Evolutionary conservation across 129 eudicot genomes (phyloP), one percentile per base, ranked within the genome.

Genomic region (Lonicera japonica): DNA sequence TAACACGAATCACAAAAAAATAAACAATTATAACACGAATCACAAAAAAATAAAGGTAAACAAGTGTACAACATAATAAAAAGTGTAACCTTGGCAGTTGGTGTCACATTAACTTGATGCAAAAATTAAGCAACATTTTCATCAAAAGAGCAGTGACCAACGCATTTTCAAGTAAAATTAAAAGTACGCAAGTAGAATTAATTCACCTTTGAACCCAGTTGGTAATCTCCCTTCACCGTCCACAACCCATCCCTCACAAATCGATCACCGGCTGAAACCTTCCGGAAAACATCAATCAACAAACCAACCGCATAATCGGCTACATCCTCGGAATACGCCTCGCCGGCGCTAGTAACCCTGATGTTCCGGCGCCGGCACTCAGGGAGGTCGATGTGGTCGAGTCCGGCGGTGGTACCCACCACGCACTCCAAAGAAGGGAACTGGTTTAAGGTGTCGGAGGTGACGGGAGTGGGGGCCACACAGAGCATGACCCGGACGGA

Each of bases 331-430:
- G 91, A 80, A 56, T 80, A 87, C 21, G 87, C 83, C 13, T 76
- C 79, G 1, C 88, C 90, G 64, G 84, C 72, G 70, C 72, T 73
- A 6, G 88, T 63, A 46, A 87, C 91, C 8, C 66, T 61, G 22
- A 87, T 75, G 21, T 81, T 79, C 0, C 88, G 83, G 67, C 88
- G 81, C 14, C 87, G 73, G 58, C 95, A 87, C 73, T 81, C 88
- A 21, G 74, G 51, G 38, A 83, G 58, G 48, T 87, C 95, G 15
- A 87, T 50, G 56, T 75, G 85, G 59, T 87, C 75, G 64, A 75
- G 50, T 4, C 95, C 95, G 13, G 82, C 78, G 65, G 83, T 70
- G 20, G 71, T 23, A 7, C 67, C 71, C 2, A 75, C 56, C 10
- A 87, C 79, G 46, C 73, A 63, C 63, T 75, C 77, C 5, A 78